Evolutionary conservation across 257 asterid species (phyloP), one percentile per base, ranked within the genome.

Genomic region (Phtheirospermum japonicum): DNA sequence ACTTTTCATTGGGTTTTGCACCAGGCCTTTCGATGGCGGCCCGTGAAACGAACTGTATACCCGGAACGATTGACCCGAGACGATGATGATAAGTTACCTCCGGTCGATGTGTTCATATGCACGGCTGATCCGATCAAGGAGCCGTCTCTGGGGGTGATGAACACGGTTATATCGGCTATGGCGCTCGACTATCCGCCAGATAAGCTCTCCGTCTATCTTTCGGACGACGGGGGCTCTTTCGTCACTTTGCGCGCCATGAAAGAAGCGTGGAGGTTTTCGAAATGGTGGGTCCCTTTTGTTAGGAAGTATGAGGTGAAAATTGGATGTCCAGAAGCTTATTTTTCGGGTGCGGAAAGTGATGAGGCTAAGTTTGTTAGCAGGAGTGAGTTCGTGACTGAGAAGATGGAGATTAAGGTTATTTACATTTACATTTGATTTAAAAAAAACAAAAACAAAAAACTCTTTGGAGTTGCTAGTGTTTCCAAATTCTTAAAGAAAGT

Each of bases 141-240:
- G 74, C 84, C 87, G 4, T 54, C 78, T 11, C 6, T 75, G 0
- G 79, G 68, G n/a, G 83, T 81, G 5, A 73, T 78, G 73, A 81
- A 81, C 63, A 78, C 87, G 0, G 73, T 81, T 33, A 16, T 81
- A 20, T 81, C 82, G 6, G 76, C 73, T 2, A 67, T 78, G 80
- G 74, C 78, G 6, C 50, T 75, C 3, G 82, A 81, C 51, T 81
- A 81, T 50, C 87, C 82, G 3, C 52, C 72, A 4, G 78, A 78
- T 45, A 81, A 73, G 70, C 51, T 81, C 6, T 20, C 73, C 0
- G 82, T 81, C n/a, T 81, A 78, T 59, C 55, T 81, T 0, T 70
- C 77, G 1, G 84, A 81, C n/a, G 87, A 81, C 48, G 84, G 80
- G 2, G 76, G 82, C 9, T 63, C 78, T 14, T 45, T 11, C 20